Base-by-base conservation (phyloP, 2,329 filamentous ascomycete genomes). In the Clonostachys rhizophaga region DNA sequence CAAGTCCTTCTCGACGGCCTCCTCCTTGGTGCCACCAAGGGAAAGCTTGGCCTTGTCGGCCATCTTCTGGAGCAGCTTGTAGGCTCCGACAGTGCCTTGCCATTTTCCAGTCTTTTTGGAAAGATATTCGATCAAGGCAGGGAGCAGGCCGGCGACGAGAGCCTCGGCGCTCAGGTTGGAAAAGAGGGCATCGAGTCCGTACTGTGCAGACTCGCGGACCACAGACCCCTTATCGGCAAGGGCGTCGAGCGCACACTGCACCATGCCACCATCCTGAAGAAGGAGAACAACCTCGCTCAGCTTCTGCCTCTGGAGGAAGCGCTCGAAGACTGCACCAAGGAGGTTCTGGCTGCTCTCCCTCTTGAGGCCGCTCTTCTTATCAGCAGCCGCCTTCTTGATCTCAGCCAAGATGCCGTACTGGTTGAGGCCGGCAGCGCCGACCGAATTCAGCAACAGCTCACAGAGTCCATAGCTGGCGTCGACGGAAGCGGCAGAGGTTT, bases 261-360 rank as follows among this genome's bases (percentile, higher is more conserved):
- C 71, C 49, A 95, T 66, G 47, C 82, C 84, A 47, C 85, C 84
- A 65, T 95, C 87, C 62, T 94, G 83, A n/a, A 91, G 66, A 16
- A 96, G 71, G 54, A 99, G 86, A 41, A 91, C 71, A 44, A 89
- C 82, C 70, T 97, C 91, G 66, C 83, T 89, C 53, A 90, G 70
- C 46, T 83, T 86, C 62, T 94, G 86, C 55, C 84, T 80, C 42
- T 83, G 74, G 42, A 91, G 89, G 61, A 97, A 87, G 39, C 87
- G 84, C 75, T 99, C 94, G 59, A 97, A 92, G 42, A 99, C 75
- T 47, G 95, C 92, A 48, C 95, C 94, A 20, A 97, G 79, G 40
- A 95, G 86, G 66, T 96, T 95, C 83, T 97, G 95, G 54, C 91
- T 87, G 61, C 91, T 90, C 72, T 99, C 94, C 58, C 92, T 81